These are phyloP conservation scores for Cladobotryum protrusum DNA, from an alignment of 2,329 filamentous ascomycete genomes.

Conservation along the genomic window DNA sequence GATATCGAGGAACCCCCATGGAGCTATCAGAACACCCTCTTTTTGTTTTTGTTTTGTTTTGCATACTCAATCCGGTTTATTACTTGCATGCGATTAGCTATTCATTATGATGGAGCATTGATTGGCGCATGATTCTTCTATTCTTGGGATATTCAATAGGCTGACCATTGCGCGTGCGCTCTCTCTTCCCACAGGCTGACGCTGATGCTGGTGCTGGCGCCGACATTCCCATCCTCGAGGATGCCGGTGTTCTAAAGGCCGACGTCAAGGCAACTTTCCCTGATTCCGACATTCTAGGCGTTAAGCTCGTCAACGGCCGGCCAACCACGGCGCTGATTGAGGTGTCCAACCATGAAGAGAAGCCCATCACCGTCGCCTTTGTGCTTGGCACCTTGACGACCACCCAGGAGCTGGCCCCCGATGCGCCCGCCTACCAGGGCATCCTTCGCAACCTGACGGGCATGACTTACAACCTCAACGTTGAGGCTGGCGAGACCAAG, in stretches of 20 bases:
- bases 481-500: constrained; percentile 70
- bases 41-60: too few relatives aligned
- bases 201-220: constrained; percentile 9
- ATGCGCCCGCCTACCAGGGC: constrained; percentile 38
- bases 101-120: neutral
- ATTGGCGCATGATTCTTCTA: neutral
- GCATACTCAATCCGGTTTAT: too few relatives aligned
- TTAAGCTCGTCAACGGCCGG: constrained; percentile 91
- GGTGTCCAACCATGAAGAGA: constrained; percentile 76
- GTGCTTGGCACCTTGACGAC: constrained; percentile 67
- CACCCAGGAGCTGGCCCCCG: constrained; percentile 45
- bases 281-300: constrained; percentile 78
- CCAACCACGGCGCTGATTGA: constrained; percentile 77
- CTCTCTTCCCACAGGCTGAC: neutral
- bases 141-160: neutral
- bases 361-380: constrained; percentile 67
- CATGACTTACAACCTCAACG: constrained; percentile 64
- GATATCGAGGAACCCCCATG: too few relatives aligned
- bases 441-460: constrained; percentile 82
- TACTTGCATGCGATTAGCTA: too few relatives aligned
- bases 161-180: neutral
- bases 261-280: constrained; percentile 58
- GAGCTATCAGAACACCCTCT: too few relatives aligned
- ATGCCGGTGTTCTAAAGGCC: constrained; percentile 45
- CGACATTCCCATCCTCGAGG: constrained; percentile 2